phyloP scores from a whole-genome alignment of 164 flowering plant species.

The Tinospora cordifolia region DNA sequence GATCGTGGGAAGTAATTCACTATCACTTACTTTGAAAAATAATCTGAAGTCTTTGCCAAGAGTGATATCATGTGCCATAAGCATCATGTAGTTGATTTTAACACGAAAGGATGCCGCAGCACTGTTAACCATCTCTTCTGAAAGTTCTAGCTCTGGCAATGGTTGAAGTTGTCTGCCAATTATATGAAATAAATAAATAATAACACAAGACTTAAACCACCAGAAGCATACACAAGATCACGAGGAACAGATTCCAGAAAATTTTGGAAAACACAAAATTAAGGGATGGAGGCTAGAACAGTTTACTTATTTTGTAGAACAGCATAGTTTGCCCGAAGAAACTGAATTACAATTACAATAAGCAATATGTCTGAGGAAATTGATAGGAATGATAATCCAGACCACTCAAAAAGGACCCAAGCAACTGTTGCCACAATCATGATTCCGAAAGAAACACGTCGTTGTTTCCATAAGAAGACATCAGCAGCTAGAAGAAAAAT shows the following conservation, averaged over 20 bases:
- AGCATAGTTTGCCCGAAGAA: slow-evolving; percentile 68
- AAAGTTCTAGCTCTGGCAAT: slow-evolving; percentile 70
- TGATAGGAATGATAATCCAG: slow-evolving; percentile 73
- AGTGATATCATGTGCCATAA: slow-evolving; percentile 94
- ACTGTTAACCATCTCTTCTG: slow-evolving; percentile 89
- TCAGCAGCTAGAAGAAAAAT: slow-evolving; percentile 58
- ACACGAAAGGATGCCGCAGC: slow-evolving; percentile 88
- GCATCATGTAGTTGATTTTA: slow-evolving; percentile 63
- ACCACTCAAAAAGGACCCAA: slow-evolving; percentile 70
- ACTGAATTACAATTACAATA: slow-evolving; percentile 53
- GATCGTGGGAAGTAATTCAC: neutral
- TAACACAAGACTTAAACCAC: neutral
- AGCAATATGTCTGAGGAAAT: slow-evolving; percentile 76
- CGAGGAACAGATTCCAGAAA: neutral
- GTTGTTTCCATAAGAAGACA: slow-evolving; percentile 67
- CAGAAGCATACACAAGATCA: neutral
- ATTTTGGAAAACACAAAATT: neutral
- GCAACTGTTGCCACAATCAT: slow-evolving; percentile 65
- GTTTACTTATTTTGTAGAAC: slow-evolving; percentile 47
- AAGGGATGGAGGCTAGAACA: neutral
- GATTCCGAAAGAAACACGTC: slow-evolving; percentile 55
- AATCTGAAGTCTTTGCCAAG: slow-evolving; percentile 83
- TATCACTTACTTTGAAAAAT: slow-evolving; percentile 66
- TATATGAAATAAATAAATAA: too few relatives aligned
- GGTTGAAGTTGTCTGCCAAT: slow-evolving; percentile 53